These are phyloP conservation scores for Hypoxylon sp. DNA, from an alignment of 2,329 filamentous ascomycete genomes.

Conservation along the genomic window DNA sequence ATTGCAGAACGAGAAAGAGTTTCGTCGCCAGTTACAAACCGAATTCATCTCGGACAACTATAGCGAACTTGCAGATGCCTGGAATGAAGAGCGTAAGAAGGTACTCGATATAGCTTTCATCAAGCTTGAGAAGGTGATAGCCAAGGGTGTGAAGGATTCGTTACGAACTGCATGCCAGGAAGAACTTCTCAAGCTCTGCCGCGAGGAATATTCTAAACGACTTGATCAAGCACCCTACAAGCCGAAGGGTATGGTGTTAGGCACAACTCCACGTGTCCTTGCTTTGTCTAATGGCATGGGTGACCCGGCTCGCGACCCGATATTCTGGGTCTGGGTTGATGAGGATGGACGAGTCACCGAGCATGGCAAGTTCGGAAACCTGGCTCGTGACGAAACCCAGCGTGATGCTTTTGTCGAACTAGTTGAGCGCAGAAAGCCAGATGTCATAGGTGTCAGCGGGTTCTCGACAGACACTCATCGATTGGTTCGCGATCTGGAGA, in stretches of 20 bases:
- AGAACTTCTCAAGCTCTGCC: conserved; percentile 86
- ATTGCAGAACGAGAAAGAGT: conserved; percentile 81
- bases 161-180: conserved; percentile 95
- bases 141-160: conserved; percentile 94
- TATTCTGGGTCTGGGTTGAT: conserved; percentile 93
- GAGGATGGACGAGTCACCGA: conserved; percentile 92
- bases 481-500: conserved; percentile 84
- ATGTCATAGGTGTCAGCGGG: conserved; percentile 91
- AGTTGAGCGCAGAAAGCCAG: conserved; percentile 83
- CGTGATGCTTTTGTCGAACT: conserved; percentile 82
- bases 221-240: conserved; percentile 97
- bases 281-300: conserved; percentile 89
- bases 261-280: conserved; percentile 88
- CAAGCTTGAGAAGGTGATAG: conserved; percentile 86
- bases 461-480: conserved; percentile 89
- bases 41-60: conserved; percentile 96
- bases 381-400: conserved; percentile 78
- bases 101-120: conserved; percentile 84
- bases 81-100: conserved; percentile 90
- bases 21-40: conserved; percentile 81
- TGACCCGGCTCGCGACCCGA: conserved; percentile 79
- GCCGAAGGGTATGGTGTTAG: conserved; percentile 90
- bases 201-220: conserved; percentile 89
- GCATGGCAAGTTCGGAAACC: conserved; percentile 86
- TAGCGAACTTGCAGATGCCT: conserved; percentile 93